phyloP scores from a whole-genome alignment of 371 early-diverging fungal species.

The Haplosporangium sp. region DNA sequence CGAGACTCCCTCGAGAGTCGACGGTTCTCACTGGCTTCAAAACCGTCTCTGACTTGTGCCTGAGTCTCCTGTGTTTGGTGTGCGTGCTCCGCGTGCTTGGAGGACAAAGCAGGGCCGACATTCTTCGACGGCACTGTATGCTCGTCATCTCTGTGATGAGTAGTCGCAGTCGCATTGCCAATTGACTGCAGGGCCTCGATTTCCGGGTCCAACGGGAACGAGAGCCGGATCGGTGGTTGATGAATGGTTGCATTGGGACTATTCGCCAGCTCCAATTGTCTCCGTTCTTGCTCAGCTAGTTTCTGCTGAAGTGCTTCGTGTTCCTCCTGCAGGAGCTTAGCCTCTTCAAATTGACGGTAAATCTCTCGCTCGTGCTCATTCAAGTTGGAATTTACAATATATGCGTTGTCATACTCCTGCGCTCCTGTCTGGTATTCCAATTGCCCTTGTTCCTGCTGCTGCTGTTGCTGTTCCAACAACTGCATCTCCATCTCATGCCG shows the following conservation, averaged over 20 bases:
- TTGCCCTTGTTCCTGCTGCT: slow-evolving; percentile 13
- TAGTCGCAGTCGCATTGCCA: background rate
- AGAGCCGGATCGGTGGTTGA: slow-evolving; percentile 37
- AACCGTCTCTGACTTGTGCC: slow-evolving; percentile 16
- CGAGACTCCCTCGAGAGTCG: slow-evolving; percentile 28
- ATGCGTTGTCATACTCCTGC: background rate
- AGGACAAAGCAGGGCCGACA: slow-evolving; percentile 9
- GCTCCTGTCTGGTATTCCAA: slow-evolving; percentile 3
- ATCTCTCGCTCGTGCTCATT: slow-evolving; percentile 10
- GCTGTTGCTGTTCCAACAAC: slow-evolving; percentile 7
- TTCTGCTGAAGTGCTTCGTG: slow-evolving; percentile 27
- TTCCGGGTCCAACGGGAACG: slow-evolving; percentile 30
- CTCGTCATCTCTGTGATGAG: no score
- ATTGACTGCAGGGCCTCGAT: slow-evolving; percentile 8
- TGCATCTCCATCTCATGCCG: slow-evolving; percentile 40
- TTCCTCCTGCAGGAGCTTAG: slow-evolving; percentile 33
- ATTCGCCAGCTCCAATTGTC: slow-evolving; percentile 39
- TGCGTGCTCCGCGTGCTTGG: no score
- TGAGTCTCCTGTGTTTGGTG: no score
- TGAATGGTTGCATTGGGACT: slow-evolving; percentile 26
- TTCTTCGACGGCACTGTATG: background rate
- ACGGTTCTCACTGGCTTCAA: slow-evolving; percentile 18
- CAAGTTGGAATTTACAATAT: background rate
- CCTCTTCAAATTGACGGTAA: slow-evolving; percentile 32
- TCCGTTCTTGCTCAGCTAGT: slow-evolving; percentile 22